phyloP scores from a whole-genome alignment of 371 early-diverging fungal genomes.

The Mucor irregularis region DNA sequence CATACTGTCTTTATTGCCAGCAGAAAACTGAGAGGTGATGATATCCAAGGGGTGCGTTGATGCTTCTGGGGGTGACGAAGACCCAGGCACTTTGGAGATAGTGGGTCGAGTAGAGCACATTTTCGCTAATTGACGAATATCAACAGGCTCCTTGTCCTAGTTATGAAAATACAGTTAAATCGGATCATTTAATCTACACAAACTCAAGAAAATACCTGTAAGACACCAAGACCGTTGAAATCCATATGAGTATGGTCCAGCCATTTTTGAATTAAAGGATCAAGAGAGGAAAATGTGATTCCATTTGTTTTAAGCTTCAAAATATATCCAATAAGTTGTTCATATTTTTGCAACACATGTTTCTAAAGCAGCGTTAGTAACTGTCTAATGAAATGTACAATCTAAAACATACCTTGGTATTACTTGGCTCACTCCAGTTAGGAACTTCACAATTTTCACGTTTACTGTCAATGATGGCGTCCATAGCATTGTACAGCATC shows the following conservation, averaged over 20 bases:
- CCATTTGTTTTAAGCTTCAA: slow-evolving; percentile 44
- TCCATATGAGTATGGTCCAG: slow-evolving; percentile 36
- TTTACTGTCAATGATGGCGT: slow-evolving; percentile 36
- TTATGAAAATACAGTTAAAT: not conserved
- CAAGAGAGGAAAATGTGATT: slow-evolving; percentile 40
- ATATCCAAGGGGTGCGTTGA: slow-evolving; percentile 33
- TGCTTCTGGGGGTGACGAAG: not conserved
- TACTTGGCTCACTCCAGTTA: slow-evolving; percentile 24
- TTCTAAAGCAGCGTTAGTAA: slow-evolving; percentile 17
- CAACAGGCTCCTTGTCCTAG: slow-evolving; percentile 37
- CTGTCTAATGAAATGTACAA: not conserved
- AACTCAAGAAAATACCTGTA: slow-evolving; percentile 20
- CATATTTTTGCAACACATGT: slow-evolving; percentile 33
- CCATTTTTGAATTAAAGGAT: slow-evolving; percentile 43
- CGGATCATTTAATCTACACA: too few species aligned
- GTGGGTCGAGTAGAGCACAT: slow-evolving; percentile 24
- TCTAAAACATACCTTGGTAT: slow-evolving; percentile 27
- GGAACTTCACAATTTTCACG: slow-evolving; percentile 25
- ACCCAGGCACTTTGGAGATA: not conserved
- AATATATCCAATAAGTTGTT: slow-evolving; percentile 40
- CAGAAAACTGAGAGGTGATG: slow-evolving; percentile 32
- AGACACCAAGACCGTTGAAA: slow-evolving; percentile 28
- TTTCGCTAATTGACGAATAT: slow-evolving; percentile 32
- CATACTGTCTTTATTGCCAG: slow-evolving; percentile 25
- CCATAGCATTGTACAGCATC: slow-evolving; percentile 33